Conservation (phyloP, 2,329 filamentous ascomycete species). For the Rhynchosporium secalis region DNA sequence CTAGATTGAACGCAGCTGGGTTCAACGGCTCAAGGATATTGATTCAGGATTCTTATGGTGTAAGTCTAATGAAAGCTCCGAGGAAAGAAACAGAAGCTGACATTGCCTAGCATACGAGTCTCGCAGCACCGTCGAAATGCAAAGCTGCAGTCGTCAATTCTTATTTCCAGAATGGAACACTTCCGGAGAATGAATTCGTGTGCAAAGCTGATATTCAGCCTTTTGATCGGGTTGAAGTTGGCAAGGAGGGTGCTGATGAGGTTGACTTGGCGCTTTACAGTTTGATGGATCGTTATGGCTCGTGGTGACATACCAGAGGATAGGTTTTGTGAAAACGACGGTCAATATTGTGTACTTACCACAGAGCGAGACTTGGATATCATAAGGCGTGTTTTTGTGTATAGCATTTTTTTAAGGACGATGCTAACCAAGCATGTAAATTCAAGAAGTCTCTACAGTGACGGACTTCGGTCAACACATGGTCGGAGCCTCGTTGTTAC, state of each 20-base stretch:
- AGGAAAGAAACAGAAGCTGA: background rate
- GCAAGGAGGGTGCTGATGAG: background rate
- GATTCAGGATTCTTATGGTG: conserved; percentile 51
- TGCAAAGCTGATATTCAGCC: conserved; percentile 49
- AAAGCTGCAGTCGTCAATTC: conserved; percentile 36
- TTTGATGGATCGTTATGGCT: background rate
- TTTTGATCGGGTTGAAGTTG: conserved; percentile 35
- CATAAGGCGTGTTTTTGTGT: too few relatives aligned
- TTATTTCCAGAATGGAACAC: conserved; percentile 44
- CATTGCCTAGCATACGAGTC: conserved; percentile 45
- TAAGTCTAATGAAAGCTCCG: background rate
- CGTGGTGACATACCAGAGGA: background rate
- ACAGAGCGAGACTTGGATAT: too few relatives aligned
- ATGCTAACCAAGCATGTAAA: too few relatives aligned
- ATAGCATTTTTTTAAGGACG: too few relatives aligned
- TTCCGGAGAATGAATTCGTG: conserved; percentile 47
- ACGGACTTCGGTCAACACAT: too few relatives aligned
- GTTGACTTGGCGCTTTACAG: background rate
- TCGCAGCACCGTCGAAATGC: conserved; percentile 40
- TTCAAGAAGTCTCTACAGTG: too few relatives aligned
- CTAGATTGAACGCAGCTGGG: conserved; percentile 37
- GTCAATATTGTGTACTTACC: too few relatives aligned
- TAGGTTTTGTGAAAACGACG: too few relatives aligned
- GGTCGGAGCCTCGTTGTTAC: too few relatives aligned
- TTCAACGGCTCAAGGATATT: conserved; percentile 50